phyloP scores from a whole-genome alignment of 2,329 filamentous ascomycete genomes.

The Fusarium setosum region DNA sequence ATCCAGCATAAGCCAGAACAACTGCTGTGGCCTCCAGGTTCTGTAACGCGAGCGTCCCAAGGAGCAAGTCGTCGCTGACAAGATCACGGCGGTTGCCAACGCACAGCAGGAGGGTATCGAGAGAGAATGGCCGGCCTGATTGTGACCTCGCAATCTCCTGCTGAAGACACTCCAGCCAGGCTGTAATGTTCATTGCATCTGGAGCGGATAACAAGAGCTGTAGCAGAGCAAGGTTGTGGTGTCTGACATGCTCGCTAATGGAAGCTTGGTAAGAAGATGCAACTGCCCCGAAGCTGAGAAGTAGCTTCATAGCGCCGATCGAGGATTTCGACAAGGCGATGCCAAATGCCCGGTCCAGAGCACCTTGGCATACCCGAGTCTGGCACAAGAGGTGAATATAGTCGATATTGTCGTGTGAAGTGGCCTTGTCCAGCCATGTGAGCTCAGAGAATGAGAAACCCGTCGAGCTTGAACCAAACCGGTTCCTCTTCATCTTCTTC shows the following conservation, averaged over 20 bases:
- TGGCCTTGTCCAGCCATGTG: constrained; percentile 7
- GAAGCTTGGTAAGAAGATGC: not conserved
- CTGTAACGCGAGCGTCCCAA: not conserved
- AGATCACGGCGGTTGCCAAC: not conserved
- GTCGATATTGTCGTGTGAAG: not conserved
- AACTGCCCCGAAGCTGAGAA: constrained; percentile 17
- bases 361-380: not conserved
- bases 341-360: constrained; percentile 8
- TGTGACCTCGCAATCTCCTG: not conserved
- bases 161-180: constrained; percentile 5
- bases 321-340: constrained; percentile 11
- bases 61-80: not conserved
- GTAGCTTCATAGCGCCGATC: not conserved
- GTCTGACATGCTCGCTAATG: not conserved
- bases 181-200: not conserved
- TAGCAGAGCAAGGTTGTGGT: not conserved
- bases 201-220: constrained; percentile 10
- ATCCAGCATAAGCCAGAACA: constrained; percentile 4
- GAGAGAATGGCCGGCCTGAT: not conserved
- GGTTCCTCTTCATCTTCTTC: constrained; percentile 23
- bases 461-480: not conserved
- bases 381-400: constrained; percentile 25
- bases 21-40: constrained; percentile 4
- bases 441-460: not conserved
- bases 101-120: not conserved